These are phyloP conservation scores for Nephelium lappaceum DNA, from an alignment of 345 rosid species.

Conservation along the genomic window DNA sequence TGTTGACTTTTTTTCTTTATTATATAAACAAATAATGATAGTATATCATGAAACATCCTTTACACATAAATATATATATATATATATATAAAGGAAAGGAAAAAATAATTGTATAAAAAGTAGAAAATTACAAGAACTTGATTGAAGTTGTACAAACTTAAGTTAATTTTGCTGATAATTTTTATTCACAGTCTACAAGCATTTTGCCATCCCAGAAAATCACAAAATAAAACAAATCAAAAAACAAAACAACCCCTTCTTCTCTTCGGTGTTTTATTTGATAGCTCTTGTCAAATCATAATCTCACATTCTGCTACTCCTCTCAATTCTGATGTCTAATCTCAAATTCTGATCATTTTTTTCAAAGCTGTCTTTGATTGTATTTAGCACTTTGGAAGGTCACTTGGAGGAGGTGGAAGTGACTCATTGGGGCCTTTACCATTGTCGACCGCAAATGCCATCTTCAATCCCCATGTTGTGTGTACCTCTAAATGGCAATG, in stretches of 20 bases:
- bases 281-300: not conserved
- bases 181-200: slow-evolving; percentile 1
- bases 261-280: not conserved
- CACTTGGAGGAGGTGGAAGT: slow-evolving; percentile 69
- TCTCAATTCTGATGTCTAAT: not conserved
- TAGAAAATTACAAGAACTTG: not conserved
- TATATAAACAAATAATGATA: no score
- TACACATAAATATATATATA: not conserved
- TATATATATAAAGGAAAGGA: not conserved
- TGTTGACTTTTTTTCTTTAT: no score
- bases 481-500: slow-evolving; percentile 88
- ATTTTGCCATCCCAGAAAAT: not conserved
- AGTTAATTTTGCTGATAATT: not conserved
- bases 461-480: slow-evolving; percentile 83
- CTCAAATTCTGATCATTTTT: slow-evolving; percentile 1
- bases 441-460: slow-evolving; percentile 82
- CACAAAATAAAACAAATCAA: not conserved
- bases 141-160: not conserved
- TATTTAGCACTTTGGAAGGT: slow-evolving; percentile 68
- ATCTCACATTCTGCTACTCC: not conserved
- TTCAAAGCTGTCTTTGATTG: slow-evolving; percentile 1
- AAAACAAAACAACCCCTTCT: not conserved
- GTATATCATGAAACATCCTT: not conserved
- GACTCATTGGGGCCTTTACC: slow-evolving; percentile 63
- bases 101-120: not conserved